Conservation (phyloP, 78 protist genomes). For the Dictyostelium capitatum region DNA sequence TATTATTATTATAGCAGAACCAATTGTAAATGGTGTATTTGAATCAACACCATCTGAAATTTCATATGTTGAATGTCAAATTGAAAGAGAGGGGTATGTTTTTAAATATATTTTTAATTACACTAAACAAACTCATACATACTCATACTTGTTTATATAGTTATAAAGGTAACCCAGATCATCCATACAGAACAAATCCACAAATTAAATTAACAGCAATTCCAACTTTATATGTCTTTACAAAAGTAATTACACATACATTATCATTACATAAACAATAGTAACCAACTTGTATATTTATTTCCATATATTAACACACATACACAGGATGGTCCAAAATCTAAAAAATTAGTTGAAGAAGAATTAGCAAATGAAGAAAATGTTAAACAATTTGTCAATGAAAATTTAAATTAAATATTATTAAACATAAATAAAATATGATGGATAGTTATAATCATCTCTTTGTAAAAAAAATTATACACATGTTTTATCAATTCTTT, state of each 20-base stretch:
- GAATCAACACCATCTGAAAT: background rate
- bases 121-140: background rate
- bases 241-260: background rate
- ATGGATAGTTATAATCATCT: background rate
- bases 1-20: conserved; percentile 49
- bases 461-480: background rate
- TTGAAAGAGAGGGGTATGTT: conserved; percentile 60
- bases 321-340: background rate
- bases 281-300: background rate
- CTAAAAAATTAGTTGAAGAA: conserved; percentile 34
- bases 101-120: background rate
- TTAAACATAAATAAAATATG: background rate
- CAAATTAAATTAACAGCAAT: conserved; percentile 46
- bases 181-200: conserved; percentile 69
- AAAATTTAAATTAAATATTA: background rate
- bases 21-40: conserved; percentile 39
- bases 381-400: conserved; percentile 18
- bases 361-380: conserved; percentile 18
- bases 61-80: conserved; percentile 41
- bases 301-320: background rate
- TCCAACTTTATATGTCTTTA: conserved; percentile 63
- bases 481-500: too few species aligned
- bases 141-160: background rate
- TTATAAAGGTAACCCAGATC: conserved; percentile 79
- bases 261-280: background rate